Percentiles rank a stretch among this genome's conserved stretches.
Conservation (phyloP, 139 green algal genomes). For the Yamagishiella unicocca region DNA sequence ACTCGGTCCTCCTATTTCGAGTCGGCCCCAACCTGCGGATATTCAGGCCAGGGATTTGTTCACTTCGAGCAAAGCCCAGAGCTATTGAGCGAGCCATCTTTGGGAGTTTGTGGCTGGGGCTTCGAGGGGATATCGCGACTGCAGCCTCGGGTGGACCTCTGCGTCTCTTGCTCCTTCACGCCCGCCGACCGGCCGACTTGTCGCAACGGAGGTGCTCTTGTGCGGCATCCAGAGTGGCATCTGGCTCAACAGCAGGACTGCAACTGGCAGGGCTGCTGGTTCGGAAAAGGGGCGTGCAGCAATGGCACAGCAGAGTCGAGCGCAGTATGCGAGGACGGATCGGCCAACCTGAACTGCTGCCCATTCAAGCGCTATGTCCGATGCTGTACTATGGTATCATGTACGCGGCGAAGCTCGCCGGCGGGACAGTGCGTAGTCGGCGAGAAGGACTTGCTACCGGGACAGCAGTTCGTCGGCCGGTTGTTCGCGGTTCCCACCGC, state of each 20-base stretch:
- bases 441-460: slow-evolving; percentile 33
- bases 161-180: slow-evolving; percentile 44
- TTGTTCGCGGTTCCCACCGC: slow-evolving; percentile 38
- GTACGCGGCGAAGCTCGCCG: not conserved
- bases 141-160: slow-evolving; percentile 13
- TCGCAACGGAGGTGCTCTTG: not conserved
- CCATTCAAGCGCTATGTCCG: slow-evolving; percentile 13
- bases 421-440: slow-evolving; percentile 24
- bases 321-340: slow-evolving; percentile 1
- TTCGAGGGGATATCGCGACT: not conserved
- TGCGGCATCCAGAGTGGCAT: slow-evolving; percentile 2
- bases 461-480: not conserved
- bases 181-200: not conserved
- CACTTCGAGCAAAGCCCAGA: slow-evolving; percentile 31
- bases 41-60: slow-evolving; percentile 6
- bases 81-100: not conserved
- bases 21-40: not conserved
- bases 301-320: slow-evolving; percentile 6
- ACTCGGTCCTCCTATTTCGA: slow-evolving; percentile 7
- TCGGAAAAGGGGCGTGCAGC: slow-evolving; percentile 1
- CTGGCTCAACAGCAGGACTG: slow-evolving; percentile 14
- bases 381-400: slow-evolving; percentile 27
- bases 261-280: slow-evolving; percentile 23
- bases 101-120: slow-evolving; percentile 46
- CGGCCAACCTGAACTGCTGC: slow-evolving; percentile 18